These are phyloP conservation scores for Nothophytophthora sp. DNA, from an alignment of 352 stramenopile species.

Conservation along the genomic window DNA sequence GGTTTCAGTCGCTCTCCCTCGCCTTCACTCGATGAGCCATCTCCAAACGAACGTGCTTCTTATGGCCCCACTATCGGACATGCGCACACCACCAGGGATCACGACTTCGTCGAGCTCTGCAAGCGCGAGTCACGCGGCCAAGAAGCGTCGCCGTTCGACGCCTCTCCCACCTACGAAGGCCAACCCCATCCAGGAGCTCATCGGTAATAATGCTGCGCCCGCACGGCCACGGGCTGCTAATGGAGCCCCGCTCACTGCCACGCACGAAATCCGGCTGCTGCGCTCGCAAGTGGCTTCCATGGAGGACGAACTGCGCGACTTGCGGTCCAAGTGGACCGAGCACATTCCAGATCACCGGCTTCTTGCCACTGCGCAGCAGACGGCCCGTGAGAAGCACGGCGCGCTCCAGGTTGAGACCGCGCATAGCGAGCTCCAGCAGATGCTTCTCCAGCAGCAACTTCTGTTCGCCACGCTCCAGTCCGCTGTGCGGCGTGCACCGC, in stretches of 20 bases:
- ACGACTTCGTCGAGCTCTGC: too few relatives aligned
- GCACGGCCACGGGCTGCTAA: conserved; percentile 19
- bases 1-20: too few relatives aligned
- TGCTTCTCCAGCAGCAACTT: conserved; percentile 37
- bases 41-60: background rate
- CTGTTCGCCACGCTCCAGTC: conserved; percentile 36
- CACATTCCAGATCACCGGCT: conserved; percentile 27
- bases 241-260: conserved; percentile 21
- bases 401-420: conserved; percentile 12
- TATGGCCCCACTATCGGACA: background rate
- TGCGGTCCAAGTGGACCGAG: conserved; percentile 23
- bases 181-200: conserved; percentile 15
- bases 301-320: conserved; percentile 23
- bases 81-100: background rate
- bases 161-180: conserved; percentile 4
- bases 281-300: conserved; percentile 34
- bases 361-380: conserved; percentile 18
- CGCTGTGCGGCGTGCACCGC: conserved; percentile 20
- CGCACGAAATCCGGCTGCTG: conserved; percentile 36
- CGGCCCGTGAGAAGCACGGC: conserved; percentile 30
- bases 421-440: conserved; percentile 27
- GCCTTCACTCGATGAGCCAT: too few relatives aligned
- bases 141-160: conserved; percentile 18
- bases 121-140: background rate
- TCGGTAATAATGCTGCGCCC: conserved; percentile 8